Base-by-base conservation (phyloP, 306 rosid genomes). In the Urtica urens region DNA sequence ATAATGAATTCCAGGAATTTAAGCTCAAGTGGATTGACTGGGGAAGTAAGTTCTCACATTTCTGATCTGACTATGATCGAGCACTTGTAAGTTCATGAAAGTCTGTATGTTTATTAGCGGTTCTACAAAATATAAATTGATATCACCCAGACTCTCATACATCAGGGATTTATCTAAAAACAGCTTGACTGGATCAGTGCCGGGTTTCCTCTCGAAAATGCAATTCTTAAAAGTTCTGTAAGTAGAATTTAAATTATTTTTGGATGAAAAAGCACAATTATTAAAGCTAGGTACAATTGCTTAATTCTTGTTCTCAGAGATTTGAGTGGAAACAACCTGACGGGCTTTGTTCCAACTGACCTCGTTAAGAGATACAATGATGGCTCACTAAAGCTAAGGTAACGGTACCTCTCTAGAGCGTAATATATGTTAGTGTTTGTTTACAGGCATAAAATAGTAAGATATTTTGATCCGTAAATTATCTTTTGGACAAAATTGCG, bases 91-190 rank as follows among this genome's bases (percentile, higher is more conserved):
- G 76, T 60, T n/a, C n/a, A n/a, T n/a, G n/a, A n/a, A n/a, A n/a
- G n/a, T n/a, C n/a, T n/a, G n/a, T n/a, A n/a, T n/a, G 37, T 31
- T 13, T n/a, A n/a, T n/a, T n/a, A n/a, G n/a, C n/a, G n/a, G n/a
- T n/a, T n/a, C n/a, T n/a, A n/a, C n/a, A n/a, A n/a, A n/a, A n/a
- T n/a, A n/a, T n/a, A n/a, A n/a, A n/a, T n/a, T n/a, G n/a, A n/a
- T n/a, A n/a, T n/a, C n/a, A n/a, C n/a, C n/a, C n/a, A n/a, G n/a
- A n/a, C n/a, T n/a, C n/a, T n/a, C n/a, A n/a, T n/a, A n/a, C n/a
- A n/a, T 9, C 72, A 71, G 72, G 68, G 68, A 60, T 55, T 45
- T 65, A 51, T 71, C 72, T 49, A 22, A 65, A 57, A 71, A 71
- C 54, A 55, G 26, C 21, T 50, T 71, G 29, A 51, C 61, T 7